Base-by-base conservation (phyloP, 805 yeast species). In the Zygotorulaspora florentina region DNA sequence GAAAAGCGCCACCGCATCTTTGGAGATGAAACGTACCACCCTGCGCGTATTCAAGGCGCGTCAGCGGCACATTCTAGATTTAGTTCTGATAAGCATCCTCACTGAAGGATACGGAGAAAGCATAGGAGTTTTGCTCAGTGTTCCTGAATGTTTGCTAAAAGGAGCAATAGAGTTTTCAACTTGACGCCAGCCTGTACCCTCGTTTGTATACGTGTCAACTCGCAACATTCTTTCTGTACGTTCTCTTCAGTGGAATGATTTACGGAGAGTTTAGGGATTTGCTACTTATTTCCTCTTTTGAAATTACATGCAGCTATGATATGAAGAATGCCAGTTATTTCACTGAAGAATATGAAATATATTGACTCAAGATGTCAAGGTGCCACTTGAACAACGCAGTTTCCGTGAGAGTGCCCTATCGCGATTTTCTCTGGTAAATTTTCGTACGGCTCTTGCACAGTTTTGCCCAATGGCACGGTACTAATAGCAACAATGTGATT, bases 1-100 rank as follows among this genome's bases (percentile, higher is more conserved):
- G 25, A 20, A 20, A 20, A 20, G 7, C 25, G 25, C 25, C 25
- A 20, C 25, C 25, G 25, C 25, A 20, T 20, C 25, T 20, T 20
- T 7, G 7, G 7, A 4, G 25, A 4, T 20, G 25, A 20, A 20
- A 20, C 25, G 7, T 20, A 20, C 11, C 17, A 10, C 30, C 13
- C 45, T 42, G 40, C 45, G 45, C 35, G 29, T 7, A 26, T 42
- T 36, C 30, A 42, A 35, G 11, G 40, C 6, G 40, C 45, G 45
- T 36, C 45, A 28, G 44, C 38, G 25, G 25, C 18, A 16, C 28
- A 39, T 28, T 36, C 45, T 29, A 28, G 45, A 34, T 20, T 20
- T 20, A 20, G 25, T 20, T 20, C 25, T 20, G 25, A 20, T 20
- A 20, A 20, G 25, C 25, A 20, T 20, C 25, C 25, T 7, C 25